phyloP scores from a whole-genome alignment of 2,329 filamentous ascomycete genomes.

The Cercospora nicotianae region DNA sequence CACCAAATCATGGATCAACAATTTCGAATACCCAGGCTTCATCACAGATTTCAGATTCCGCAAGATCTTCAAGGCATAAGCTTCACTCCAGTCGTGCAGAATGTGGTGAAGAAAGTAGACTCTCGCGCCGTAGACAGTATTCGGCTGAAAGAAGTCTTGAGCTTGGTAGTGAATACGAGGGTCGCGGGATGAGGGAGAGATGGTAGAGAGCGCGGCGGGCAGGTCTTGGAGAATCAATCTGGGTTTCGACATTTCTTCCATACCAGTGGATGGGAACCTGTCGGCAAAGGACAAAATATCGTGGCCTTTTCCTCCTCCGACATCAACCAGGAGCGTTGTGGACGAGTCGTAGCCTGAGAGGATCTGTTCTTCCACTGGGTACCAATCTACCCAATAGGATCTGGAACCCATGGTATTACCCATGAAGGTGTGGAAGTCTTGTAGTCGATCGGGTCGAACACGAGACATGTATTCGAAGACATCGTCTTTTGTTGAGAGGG shows the following conservation, averaged over 20 bases:
- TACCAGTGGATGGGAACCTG: neutral
- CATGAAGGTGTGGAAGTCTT: conserved; percentile 12
- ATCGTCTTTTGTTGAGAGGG: conserved; percentile 3
- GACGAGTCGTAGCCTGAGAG: neutral
- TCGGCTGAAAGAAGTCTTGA: neutral
- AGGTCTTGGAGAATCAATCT: neutral
- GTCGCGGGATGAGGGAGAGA: neutral
- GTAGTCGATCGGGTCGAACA: conserved; percentile 5
- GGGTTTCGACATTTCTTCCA: neutral
- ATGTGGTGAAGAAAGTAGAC: neutral
- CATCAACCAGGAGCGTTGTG: neutral
- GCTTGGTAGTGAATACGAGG: neutral
- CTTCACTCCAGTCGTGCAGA: neutral
- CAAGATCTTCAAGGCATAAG: neutral
- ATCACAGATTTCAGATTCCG: neutral
- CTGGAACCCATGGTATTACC: conserved; percentile 12
- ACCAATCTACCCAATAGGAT: conserved; percentile 11
- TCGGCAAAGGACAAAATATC: neutral
- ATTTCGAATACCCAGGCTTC: neutral
- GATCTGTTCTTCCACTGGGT: neutral
- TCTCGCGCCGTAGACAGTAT: neutral
- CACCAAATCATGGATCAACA: neutral
- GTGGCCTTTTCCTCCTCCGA: neutral
- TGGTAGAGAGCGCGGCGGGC: neutral
- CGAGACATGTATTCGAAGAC: conserved; percentile 13